A percentile compares a stretch with the other conserved stretches of the same genome.
Conservation (phyloP, 2,329 filamentous ascomycete genomes). For the Canariomyces notabilis region DNA sequence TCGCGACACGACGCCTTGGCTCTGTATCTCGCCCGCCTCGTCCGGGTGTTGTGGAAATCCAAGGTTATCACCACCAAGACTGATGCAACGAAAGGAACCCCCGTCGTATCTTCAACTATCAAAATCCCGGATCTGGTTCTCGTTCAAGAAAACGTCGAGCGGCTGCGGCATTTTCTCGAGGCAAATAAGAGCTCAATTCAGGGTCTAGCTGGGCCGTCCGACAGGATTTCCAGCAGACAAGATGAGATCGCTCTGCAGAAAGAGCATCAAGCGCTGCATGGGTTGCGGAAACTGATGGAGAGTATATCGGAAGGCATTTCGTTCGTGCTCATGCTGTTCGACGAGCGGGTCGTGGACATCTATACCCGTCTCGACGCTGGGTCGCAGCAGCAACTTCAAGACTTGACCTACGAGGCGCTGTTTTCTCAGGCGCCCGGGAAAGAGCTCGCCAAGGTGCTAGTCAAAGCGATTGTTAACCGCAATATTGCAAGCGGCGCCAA, state of each 20-base stretch:
- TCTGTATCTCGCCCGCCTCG: constrained; percentile 80
- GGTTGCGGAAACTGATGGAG: constrained; percentile 76
- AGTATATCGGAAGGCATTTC: constrained; percentile 95
- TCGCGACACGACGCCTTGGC: constrained; percentile 84
- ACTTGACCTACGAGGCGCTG: constrained; percentile 80
- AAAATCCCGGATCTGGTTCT: constrained; percentile 61
- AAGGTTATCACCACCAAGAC: constrained; percentile 58
- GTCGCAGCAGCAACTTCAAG: constrained; percentile 62
- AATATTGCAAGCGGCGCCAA: constrained; percentile 97
- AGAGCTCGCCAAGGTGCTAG: constrained; percentile 86
- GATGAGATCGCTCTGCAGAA: constrained; percentile 90
- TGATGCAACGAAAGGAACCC: constrained; percentile 49
- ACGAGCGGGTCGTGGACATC: constrained; percentile 88
- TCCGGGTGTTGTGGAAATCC: constrained; percentile 83
- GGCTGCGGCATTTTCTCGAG: constrained; percentile 75
- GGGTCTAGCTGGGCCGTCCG: constrained; percentile 84
- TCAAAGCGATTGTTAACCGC: constrained; percentile 96
- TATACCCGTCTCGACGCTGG: constrained; percentile 68
- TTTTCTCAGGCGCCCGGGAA: constrained; percentile 77
- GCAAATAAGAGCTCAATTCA: constrained; percentile 90
- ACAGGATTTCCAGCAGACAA: constrained; percentile 71
- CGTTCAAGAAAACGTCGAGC: constrained; percentile 75
- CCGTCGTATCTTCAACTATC: constrained; percentile 64
- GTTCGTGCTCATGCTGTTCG: constrained; percentile 90
- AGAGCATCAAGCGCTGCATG: constrained; percentile 87